Evolutionary conservation across 1,139 yeast species (phyloP).

Genomic region (Pichia sp.): DNA sequence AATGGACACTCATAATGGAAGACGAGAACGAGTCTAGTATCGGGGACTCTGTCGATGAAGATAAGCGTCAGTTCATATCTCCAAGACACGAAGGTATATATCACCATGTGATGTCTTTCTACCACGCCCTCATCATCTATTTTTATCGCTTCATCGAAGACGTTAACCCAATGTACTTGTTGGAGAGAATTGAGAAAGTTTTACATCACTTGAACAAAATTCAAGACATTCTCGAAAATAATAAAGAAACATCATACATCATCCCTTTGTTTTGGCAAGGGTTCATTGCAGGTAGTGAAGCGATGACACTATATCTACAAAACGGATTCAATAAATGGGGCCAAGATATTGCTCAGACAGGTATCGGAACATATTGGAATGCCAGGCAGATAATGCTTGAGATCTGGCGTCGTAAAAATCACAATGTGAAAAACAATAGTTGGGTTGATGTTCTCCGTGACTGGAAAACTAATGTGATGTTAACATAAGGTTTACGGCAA

Average conservation of each 20-base stretch:
- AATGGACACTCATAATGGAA: conserved; percentile 46
- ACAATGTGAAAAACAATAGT: conserved; percentile 53
- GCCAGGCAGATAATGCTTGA: conserved; percentile 81
- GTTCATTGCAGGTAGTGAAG: conserved; percentile 84
- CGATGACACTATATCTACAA: conserved; percentile 55
- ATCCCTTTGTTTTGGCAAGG: conserved; percentile 88
- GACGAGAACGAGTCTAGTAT: conserved; percentile 31
- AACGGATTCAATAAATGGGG: conserved; percentile 75
- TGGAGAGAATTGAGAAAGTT: conserved; percentile 57
- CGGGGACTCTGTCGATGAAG: conserved; percentile 16
- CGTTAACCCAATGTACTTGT: conserved; percentile 48
- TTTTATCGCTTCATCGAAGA: conserved; percentile 64
- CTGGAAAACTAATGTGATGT: conserved; percentile 83
- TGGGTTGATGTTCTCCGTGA: conserved; percentile 80
- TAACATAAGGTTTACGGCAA: conserved; percentile 36
- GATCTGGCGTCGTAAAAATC: conserved; percentile 74
- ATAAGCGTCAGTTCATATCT: conserved; percentile 39
- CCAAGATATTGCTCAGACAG: conserved; percentile 67
- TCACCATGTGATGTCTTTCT: conserved; percentile 78
- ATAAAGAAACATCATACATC: conserved; percentile 41
- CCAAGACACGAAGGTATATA: conserved; percentile 68
- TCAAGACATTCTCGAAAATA: conserved; percentile 50
- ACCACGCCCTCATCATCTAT: conserved; percentile 68
- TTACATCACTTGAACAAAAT: conserved; percentile 63
- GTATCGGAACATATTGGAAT: conserved; percentile 82